These are phyloP conservation scores for Suhomyces sp. DNA, from an alignment of 805 yeast genomes.

Conservation along the genomic window DNA sequence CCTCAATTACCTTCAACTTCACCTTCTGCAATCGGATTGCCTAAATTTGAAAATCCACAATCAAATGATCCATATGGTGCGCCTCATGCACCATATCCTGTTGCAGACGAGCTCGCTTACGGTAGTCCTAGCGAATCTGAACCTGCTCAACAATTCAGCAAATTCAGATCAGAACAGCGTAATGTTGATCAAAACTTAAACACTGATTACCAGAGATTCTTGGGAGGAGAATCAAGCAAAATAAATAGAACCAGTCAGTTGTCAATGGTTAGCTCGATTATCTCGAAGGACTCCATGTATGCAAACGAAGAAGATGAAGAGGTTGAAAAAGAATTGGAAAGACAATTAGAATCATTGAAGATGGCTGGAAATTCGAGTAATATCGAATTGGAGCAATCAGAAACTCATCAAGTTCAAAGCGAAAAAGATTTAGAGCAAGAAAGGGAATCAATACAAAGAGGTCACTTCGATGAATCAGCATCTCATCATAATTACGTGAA, in stretches of 20 bases:
- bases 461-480: not conserved
- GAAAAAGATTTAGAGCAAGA: too few relatives aligned
- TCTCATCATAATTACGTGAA: not conserved
- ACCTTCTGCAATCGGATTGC: constrained; percentile 16
- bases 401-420: not conserved
- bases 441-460: too few relatives aligned
- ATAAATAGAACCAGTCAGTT: constrained; percentile 30
- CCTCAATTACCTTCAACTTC: constrained; percentile 13
- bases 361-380: constrained; percentile 10
- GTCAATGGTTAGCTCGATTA: constrained; percentile 43
- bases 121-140: constrained; percentile 6
- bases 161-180: constrained; percentile 12
- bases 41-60: constrained; percentile 8
- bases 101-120: constrained; percentile 8
- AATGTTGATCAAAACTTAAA: constrained; percentile 16
- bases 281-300: constrained; percentile 33
- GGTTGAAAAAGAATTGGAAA: constrained; percentile 36
- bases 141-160: constrained; percentile 14
- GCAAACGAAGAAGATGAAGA: constrained; percentile 34
- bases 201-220: constrained; percentile 29
- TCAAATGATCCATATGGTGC: not conserved
- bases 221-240: constrained; percentile 11
- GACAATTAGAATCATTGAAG: constrained; percentile 38
- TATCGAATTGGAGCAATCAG: not conserved
- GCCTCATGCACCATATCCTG: constrained; percentile 6